Percentiles rank a stretch among this genome's conserved stretches.
phyloP scores from a whole-genome alignment of 2,329 filamentous ascomycete genomes.

The Coniella vitis region DNA sequence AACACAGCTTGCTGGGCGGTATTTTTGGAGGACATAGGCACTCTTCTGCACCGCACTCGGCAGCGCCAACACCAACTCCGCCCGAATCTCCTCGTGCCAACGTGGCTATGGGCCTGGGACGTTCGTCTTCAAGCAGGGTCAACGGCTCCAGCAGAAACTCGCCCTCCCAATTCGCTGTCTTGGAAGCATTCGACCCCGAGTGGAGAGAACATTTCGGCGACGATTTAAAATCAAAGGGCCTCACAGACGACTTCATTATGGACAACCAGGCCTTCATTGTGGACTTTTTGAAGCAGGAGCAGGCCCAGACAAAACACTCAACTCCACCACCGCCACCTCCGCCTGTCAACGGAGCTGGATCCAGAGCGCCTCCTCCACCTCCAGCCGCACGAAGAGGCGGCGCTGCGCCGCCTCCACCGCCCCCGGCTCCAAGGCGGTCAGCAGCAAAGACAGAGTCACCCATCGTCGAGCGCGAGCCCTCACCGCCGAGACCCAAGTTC shows the following conservation, averaged over 20 bases:
- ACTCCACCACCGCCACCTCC: constrained; percentile 26
- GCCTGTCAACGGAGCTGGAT: constrained; percentile 29
- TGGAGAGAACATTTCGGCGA: constrained; percentile 62
- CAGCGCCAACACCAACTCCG: constrained; percentile 41
- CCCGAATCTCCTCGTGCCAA: constrained; percentile 45
- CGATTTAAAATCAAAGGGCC: constrained; percentile 54
- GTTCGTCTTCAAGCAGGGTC: constrained; percentile 24
- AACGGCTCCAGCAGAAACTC: constrained; percentile 34
- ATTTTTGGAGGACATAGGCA: constrained; percentile 56
- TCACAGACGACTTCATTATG: constrained; percentile 60
- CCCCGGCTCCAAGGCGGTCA: constrained; percentile 54
- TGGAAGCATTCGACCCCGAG: constrained; percentile 57
- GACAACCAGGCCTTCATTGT: constrained; percentile 65
- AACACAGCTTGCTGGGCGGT: constrained; percentile 48
- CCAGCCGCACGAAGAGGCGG: constrained; percentile 28
- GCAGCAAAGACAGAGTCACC: constrained; percentile 42
- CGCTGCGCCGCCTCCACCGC: constrained; percentile 42
- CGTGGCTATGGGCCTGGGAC: background rate
- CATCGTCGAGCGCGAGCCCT: constrained; percentile 39
- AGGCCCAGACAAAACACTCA: constrained; percentile 40
- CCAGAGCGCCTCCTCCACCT: constrained; percentile 36
- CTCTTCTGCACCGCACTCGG: constrained; percentile 46
- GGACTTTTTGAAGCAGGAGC: constrained; percentile 54
- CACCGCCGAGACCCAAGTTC: constrained; percentile 67
- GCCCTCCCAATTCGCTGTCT: constrained; percentile 51